Percentiles rank a stretch among this genome's conserved stretches.
Conservation (phyloP, 352 stramenopile species). For the Aphanomyces astaci region DNA sequence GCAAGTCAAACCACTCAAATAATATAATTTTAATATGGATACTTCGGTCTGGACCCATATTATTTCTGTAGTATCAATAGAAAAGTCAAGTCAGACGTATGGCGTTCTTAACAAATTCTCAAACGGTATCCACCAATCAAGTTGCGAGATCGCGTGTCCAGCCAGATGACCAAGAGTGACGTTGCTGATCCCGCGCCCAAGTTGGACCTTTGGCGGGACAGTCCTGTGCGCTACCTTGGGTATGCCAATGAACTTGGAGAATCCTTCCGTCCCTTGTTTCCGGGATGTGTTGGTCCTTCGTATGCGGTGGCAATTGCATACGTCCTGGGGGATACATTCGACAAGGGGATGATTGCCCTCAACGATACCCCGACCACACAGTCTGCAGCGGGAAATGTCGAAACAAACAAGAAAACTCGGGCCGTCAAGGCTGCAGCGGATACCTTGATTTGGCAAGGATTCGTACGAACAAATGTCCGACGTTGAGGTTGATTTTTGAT, state of each 20-base stretch:
- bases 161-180: background rate
- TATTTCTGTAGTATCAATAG: too few relatives aligned
- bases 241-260: conserved; percentile 87
- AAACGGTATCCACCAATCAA: background rate
- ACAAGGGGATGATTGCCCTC: conserved; percentile 52
- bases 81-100: background rate
- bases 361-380: conserved; percentile 24
- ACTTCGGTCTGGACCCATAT: too few relatives aligned
- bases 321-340: conserved; percentile 72
- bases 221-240: conserved; percentile 77
- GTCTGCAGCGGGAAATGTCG: conserved; percentile 27
- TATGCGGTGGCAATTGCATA: conserved; percentile 81
- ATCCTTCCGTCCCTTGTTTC: conserved; percentile 73
- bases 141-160: too few relatives aligned
- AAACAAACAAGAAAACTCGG: conserved; percentile 19
- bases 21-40: too few relatives aligned
- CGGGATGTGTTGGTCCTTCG: conserved; percentile 55
- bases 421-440: conserved; percentile 43
- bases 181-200: background rate
- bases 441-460: conserved; percentile 76
- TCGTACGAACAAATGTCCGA: conserved; percentile 32
- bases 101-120: background rate
- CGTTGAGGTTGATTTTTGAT: too few relatives aligned
- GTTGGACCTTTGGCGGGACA: conserved; percentile 76
- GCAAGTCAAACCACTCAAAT: too few relatives aligned